These are phyloP conservation scores for Schoenoplectus tabernaemontani DNA, from an alignment of 202 grass and related monocot genomes.

Conservation along the genomic window DNA sequence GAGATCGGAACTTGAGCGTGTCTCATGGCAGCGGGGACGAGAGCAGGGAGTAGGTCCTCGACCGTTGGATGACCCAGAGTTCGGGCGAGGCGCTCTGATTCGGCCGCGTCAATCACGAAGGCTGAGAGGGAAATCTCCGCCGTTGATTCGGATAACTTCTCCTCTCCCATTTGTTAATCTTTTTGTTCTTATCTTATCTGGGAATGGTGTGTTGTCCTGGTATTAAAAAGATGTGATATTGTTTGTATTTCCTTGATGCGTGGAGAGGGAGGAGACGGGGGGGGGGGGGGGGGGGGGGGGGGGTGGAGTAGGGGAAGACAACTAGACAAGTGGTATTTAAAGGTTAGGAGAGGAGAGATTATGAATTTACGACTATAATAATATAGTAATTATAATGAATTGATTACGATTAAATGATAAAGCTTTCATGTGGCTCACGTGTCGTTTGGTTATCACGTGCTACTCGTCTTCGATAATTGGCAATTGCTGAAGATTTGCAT, in stretches of 20 bases:
- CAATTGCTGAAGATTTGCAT: not conserved
- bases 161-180: slow-evolving; percentile 43
- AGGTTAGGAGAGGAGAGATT: slow-evolving; percentile 13
- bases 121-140: slow-evolving; percentile 32
- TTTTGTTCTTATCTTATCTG: not conserved
- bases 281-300: not conserved
- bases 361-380: not conserved
- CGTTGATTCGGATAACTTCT: slow-evolving; percentile 27
- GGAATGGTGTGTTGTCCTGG: not conserved
- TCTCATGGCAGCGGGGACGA: slow-evolving; percentile 59
- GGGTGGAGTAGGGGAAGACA: not conserved
- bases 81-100: slow-evolving; percentile 43
- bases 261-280: slow-evolving; percentile 30
- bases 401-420: not conserved
- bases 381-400: not conserved
- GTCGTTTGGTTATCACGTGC: not conserved
- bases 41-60: slow-evolving; percentile 65
- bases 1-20: slow-evolving; percentile 62
- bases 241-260: slow-evolving; percentile 36
- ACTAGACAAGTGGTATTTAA: slow-evolving; percentile 18
- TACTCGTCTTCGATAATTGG: no score
- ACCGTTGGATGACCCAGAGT: slow-evolving; percentile 39
- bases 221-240: not conserved
- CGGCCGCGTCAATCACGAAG: slow-evolving; percentile 73
- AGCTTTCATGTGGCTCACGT: slow-evolving; percentile 2